Evolutionary conservation across 2,329 filamentous ascomycete genomes (phyloP), one percentile per base, ranked within the genome.

Genomic region (Pseudogymnoascus sp.): DNA sequence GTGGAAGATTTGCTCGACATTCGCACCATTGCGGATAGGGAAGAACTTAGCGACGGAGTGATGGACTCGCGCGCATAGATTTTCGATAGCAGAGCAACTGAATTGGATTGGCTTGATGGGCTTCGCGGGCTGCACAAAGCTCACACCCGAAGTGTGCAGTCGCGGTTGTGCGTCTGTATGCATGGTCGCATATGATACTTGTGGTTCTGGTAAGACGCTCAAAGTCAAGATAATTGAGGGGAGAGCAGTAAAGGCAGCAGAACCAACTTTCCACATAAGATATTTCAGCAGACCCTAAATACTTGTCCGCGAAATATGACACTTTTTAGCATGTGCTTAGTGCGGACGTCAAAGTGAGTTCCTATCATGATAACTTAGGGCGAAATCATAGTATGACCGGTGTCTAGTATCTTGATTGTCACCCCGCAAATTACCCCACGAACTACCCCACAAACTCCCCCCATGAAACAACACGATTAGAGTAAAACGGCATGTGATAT

Each of bases 61-160:
- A 60, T 60, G 37, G 31, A 60, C 58, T 60, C 33, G 19, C 23
- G 58, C 58, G 16, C 33, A 37, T 60, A 60, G 58, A 31, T 60
- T 60, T 12, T 60, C 58, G 16, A 60, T 4, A 12, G 58, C 37
- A 38, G 58, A 60, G 12, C 33, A 39, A n/a, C 33, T 21, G 31
- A 60, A 52, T 31, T 52, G 45, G 8, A 52, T 29, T 52, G 45
- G 45, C 45, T 31, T 19, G 7, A 52, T 31, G 14, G n/a, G 45
- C 26, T 6, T 52, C 4, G 45, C 26, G 45, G 45, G 45, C n/a
- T 19, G 45, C 14, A 52, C 26, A 31, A 52, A 52, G 2, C 26
- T 16, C 26, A 31, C 26, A 6, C 45, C 45, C 14, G 45, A 52
- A 52, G 45, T 52, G 26, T 52, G 45, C 45, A 52, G 45, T 29